Evolutionary conservation across 768 basidiomycete genomes (phyloP), one percentile per base, ranked within the genome.

Genomic region (Rhodotorula graminis): DNA sequence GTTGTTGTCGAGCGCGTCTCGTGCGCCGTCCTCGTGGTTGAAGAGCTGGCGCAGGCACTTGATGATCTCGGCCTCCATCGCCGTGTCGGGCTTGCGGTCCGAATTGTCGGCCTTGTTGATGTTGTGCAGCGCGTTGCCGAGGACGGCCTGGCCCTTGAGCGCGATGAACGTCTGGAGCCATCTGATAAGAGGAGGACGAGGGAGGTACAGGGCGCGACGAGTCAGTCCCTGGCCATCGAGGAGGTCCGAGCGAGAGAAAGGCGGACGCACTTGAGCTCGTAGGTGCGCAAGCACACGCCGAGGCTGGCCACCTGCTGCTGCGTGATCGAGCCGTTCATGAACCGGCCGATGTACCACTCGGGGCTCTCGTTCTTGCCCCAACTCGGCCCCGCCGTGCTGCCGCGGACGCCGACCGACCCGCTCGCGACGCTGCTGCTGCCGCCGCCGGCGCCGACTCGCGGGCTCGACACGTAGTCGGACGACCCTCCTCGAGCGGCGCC

Each of bases 271-370:
- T 86, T 86, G 65, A 93, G 82, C 79, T 92, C 89, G 77, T 89
- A 88, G 61, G 91, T 90, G 65, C 94, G 85, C 86, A 96, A 42
- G 89, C 90, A 77, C 49, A 83, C 81, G 16, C 84, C 84, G 59
- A 98, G 83, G 68, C 89, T 87, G 31, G 85, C 84, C 18, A 91
- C 90, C 73, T 93, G 88, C 81, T 91, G 90, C 55, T 87, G 82
- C 2, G 89, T 93, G 62, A 96, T 88, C 3, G 90, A 90, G 70
- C 87, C 87, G 78, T 94, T 90, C 79, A 97, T 84, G 80, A 96
- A 92, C 81, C 89, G 92, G 81, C 88, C 87, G 74, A 98, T 87
- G 79, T 93, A 97, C 90, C 90, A 96, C 80, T 96, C 90, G 2
- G 94, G 93, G 16, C 90, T 87, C 52, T 79, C 79, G 72, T 89